Percentiles rank a stretch among this genome's conserved stretches.
Conservation (phyloP, 257 asterid genomes). For the Striga asiatica region DNA sequence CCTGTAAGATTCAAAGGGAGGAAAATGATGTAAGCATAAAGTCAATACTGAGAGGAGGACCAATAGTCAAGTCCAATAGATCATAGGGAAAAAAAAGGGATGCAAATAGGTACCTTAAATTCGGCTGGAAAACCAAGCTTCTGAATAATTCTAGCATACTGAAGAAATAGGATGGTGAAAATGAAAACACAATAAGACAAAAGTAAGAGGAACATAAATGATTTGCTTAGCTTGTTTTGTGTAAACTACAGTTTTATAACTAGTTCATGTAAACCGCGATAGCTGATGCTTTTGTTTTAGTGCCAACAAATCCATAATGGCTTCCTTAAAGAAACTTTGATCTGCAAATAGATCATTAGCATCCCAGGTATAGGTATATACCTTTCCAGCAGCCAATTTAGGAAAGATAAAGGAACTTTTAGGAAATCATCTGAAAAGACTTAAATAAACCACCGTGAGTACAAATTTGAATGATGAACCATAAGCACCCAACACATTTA, state of each 20-base stretch:
- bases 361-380: constrained; percentile 7
- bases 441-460: neutral
- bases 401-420: constrained; percentile 14
- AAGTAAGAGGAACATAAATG: neutral
- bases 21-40: neutral
- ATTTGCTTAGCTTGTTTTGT: neutral
- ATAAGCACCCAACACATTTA: neutral
- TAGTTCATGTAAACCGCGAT: neutral
- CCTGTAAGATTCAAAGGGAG: constrained; percentile 22
- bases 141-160: constrained; percentile 67
- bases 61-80: neutral
- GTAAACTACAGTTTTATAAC: neutral
- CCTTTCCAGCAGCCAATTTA: constrained; percentile 73
- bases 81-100: neutral
- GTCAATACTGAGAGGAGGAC: neutral
- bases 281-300: neutral
- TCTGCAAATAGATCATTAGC: neutral
- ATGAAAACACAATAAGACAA: neutral
- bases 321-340: neutral
- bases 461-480: neutral
- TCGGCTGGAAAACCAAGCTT: constrained; percentile 67
- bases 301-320: neutral
- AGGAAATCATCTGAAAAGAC: neutral
- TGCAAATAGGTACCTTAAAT: constrained; percentile 42
- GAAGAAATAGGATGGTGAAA: constrained; percentile 15